phyloP scores from a whole-genome alignment of 139 green algal species.

The Chlorella ohadii region DNA sequence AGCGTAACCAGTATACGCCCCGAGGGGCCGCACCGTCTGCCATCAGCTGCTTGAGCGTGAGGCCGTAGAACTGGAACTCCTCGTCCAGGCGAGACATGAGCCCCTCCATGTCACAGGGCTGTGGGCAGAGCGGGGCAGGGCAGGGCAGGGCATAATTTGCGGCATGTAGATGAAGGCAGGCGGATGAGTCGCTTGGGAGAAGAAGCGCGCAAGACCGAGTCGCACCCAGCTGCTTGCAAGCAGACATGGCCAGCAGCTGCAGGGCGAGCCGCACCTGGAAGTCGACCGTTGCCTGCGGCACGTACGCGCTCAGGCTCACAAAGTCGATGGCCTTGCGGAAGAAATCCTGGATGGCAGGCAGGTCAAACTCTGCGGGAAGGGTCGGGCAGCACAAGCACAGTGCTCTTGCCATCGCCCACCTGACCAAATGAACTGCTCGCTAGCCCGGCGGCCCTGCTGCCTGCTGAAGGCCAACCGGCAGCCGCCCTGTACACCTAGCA shows the following conservation, averaged over 20 bases:
- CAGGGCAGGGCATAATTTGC: neutral
- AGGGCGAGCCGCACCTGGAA: constrained; percentile 42
- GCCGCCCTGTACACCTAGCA: no score
- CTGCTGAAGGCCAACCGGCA: no score
- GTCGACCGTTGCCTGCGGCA: constrained; percentile 34
- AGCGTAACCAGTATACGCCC: no score
- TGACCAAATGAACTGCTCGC: no score
- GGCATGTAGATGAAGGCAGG: neutral
- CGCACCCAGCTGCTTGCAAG: no score
- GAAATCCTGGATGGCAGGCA: constrained; percentile 28
- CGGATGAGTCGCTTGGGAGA: no score
- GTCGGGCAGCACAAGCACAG: no score
- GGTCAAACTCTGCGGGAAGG: constrained; percentile 40
- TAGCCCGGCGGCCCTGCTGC: no score
- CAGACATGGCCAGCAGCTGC: no score
- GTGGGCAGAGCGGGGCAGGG: neutral
- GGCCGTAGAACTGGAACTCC: constrained; percentile 28
- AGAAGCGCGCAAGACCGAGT: no score
- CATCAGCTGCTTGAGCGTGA: constrained; percentile 36
- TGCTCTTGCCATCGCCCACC: no score
- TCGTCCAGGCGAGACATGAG: constrained; percentile 27
- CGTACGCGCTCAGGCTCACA: constrained; percentile 58
- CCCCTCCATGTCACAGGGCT: constrained; percentile 31
- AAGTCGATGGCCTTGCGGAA: constrained; percentile 46
- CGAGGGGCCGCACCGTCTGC: constrained; percentile 12